These are phyloP conservation scores for Tulasnella sp. DNA, from an alignment of 768 basidiomycete species.

Conservation along the genomic window DNA sequence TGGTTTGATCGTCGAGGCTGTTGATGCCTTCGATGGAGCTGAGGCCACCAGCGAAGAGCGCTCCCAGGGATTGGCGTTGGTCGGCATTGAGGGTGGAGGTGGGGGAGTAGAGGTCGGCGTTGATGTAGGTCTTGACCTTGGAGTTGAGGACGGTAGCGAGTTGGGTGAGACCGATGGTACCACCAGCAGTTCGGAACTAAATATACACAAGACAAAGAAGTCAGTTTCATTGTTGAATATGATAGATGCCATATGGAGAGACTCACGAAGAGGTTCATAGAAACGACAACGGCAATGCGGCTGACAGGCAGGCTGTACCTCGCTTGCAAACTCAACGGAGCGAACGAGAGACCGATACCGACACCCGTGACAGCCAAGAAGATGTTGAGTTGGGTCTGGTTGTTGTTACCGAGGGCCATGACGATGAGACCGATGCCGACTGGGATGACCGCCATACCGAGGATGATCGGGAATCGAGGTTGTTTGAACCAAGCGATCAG, in stretches of 20 bases:
- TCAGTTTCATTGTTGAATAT: too few relatives aligned
- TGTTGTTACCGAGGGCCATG: constrained; percentile 33
- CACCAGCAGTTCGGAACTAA: constrained; percentile 43
- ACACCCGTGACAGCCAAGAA: constrained; percentile 39
- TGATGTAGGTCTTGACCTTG: constrained; percentile 33
- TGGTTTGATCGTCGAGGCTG: constrained; percentile 30
- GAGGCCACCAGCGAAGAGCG: constrained; percentile 25
- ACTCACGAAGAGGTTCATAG: constrained; percentile 38
- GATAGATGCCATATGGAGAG: background rate
- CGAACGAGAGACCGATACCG: constrained; percentile 35
- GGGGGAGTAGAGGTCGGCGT: constrained; percentile 20
- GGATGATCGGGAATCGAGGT: constrained; percentile 35
- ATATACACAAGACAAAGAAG: background rate
- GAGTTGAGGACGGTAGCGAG: constrained; percentile 39
- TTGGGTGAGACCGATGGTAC: constrained; percentile 44
- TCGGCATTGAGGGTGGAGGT: background rate
- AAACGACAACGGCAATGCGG: constrained; percentile 36
- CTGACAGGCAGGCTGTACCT: constrained; percentile 24
- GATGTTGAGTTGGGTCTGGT: constrained; percentile 29
- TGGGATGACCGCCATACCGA: constrained; percentile 32
- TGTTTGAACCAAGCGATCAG: constrained; percentile 30
- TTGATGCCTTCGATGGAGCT: constrained; percentile 31
- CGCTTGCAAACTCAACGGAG: constrained; percentile 24
- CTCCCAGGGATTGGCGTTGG: background rate
- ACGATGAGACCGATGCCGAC: constrained; percentile 37